Base-by-base conservation (phyloP, 768 basidiomycete species). In the Mycena vulgaris region DNA sequence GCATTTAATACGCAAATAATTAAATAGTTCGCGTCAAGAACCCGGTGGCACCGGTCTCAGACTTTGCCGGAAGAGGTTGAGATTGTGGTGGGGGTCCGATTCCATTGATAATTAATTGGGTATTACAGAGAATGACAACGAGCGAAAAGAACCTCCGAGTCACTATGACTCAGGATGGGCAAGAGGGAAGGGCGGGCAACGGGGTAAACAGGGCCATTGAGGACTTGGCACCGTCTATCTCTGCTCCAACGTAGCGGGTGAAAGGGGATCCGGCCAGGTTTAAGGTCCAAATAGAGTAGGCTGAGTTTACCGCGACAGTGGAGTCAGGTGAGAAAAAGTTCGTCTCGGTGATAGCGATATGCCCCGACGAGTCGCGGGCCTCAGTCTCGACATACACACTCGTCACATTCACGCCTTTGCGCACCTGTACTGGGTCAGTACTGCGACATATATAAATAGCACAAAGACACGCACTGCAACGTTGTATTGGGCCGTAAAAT, bases 341-440 rank as follows among this genome's bases (percentile, higher is more conserved):
- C n/a, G 57, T 35, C 30, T 48, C 17, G 42, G 66, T 39, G 35
- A 47, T 33, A 21, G 16, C 33, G 57, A 52, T 30, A 33, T 27
- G 42, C 11, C 48, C 33, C 23, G 40, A 40, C 27, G 51, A 13
- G 39, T 63, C 62, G 51, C 62, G 49, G 33, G 35, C 13, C 39
- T 63, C 5, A n/a, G 51, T 52, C 51, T 67, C 58, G 66, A 67
- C 17, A 28, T 67, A 67, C 33, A 67, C 35, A 11, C 66, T 48
- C 37, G 57, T 59, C 8, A 45, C 28, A 52, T 67, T 67, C 35
- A 33, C 48, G 39, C 37, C 57, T 16, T 59, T 67, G 48, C 66
- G 66, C 23, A 65, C 63, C 63, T 65, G 33, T 35, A 48, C 53
- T 33, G 33, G 52, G 45, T 65, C 31, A 65, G 52, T 57, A 51